Conservation (phyloP, 2,329 filamentous ascomycete species). For the Bipolaris sorokiniana region DNA sequence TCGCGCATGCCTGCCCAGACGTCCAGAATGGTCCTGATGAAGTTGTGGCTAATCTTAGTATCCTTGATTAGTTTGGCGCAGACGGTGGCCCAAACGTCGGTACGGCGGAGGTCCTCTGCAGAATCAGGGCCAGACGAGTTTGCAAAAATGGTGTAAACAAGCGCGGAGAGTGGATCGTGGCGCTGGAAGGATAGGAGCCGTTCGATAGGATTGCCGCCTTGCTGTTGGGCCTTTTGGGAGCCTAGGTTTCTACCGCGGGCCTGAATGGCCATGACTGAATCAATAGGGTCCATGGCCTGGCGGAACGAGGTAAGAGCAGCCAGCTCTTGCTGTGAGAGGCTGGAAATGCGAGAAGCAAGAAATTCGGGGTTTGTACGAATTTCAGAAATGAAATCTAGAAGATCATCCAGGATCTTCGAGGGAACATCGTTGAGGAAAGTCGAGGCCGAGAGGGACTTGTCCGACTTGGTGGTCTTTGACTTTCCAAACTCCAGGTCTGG, state of each 20-base stretch:
- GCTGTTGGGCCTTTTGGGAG: constrained; percentile 57
- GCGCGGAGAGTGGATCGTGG: constrained; percentile 81
- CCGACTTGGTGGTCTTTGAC: constrained; percentile 47
- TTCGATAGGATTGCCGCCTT: constrained; percentile 72
- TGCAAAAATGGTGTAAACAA: constrained; percentile 89
- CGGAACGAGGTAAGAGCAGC: constrained; percentile 78
- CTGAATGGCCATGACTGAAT: constrained; percentile 79
- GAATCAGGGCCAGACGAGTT: constrained; percentile 83
- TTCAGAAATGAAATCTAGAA: constrained; percentile 79
- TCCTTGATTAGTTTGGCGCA: constrained; percentile 83
- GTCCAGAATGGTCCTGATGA: constrained; percentile 83
- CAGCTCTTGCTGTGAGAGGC: constrained; percentile 76
- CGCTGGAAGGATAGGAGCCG: constrained; percentile 86
- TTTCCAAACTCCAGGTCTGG: constrained; percentile 69
- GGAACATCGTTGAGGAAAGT: constrained; percentile 72
- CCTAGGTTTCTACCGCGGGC: constrained; percentile 57
- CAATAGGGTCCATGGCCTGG: constrained; percentile 78
- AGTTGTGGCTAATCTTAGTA: constrained; percentile 74
- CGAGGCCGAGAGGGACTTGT: constrained; percentile 53
- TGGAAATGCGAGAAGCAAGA: constrained; percentile 79
- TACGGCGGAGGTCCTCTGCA: constrained; percentile 77
- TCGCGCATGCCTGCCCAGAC: constrained; percentile 85
- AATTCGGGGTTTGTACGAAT: constrained; percentile 88
- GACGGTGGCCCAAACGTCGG: constrained; percentile 86
- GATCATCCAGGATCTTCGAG: constrained; percentile 72